Base-by-base conservation (phyloP, 139 green algal species). In the Picochlorum costavermella region DNA sequence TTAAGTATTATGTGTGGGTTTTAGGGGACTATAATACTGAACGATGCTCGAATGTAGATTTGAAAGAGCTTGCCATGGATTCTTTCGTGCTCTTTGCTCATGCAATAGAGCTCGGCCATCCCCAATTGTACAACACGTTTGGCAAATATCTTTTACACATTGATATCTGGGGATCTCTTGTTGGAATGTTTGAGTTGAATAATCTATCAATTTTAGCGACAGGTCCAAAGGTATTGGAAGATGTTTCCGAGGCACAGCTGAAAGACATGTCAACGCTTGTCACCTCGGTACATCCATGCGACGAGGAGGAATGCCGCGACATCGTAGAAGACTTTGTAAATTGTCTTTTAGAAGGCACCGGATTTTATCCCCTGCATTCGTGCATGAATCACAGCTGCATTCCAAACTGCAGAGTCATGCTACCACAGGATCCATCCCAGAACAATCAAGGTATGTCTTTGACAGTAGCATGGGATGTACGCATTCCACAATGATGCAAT, bases 181-280 rank as follows among this genome's bases (percentile, higher is more conserved):
- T 76, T 29, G 91, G 91, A 61, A 94, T 97, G 87, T 97, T 97
- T 79, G 91, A 97, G 82, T 75, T 95, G 6, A 97, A 97, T 82
- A 97, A 97, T 79, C 72, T 97, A 16, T 79, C 56, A 2, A 51
- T 94, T 8, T 68, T 51, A n/a, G 71, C 72, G 31, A n/a, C 43
- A 60, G 63, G 37, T 8, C 73, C 64, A 9, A 8, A 40, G 33
- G 1, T 40, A 28, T 55, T 55, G 57, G 2, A 59, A 71, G 14
- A 50, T 53, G 5, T 59, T 23, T 33, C 56, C 29, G 50, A 65
- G 45, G 45, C 60, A 6, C 55, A 14, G 6, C 4, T 29, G 17
- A 5, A 57, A 43, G 46, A 14, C 73, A 31, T 43, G 68, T 4
- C 76, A 94, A 40, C 6, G 11, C 33, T 40, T 40, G 33, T 40